These are phyloP conservation scores for Chaetoceros muelleri DNA, from an alignment of 108 stramenopile genomes.

Conservation along the genomic window DNA sequence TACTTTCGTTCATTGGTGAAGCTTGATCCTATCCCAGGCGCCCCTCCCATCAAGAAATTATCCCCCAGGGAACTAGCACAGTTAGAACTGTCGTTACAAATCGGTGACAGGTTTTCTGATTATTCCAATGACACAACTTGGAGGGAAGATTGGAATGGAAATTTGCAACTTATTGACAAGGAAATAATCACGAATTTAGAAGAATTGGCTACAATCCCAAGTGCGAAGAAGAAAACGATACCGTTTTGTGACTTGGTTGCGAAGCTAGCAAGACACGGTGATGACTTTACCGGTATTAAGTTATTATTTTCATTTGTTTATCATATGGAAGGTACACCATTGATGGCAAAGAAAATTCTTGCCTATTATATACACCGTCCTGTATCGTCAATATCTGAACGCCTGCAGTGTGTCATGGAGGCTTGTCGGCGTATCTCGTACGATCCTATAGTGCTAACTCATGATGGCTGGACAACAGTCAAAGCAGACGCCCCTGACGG, in stretches of 20 bases:
- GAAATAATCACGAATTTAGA: slow-evolving; percentile 53
- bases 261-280: slow-evolving; percentile 17
- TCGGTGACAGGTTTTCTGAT: slow-evolving; percentile 22
- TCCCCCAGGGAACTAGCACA: slow-evolving; percentile 12
- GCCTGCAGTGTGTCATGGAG: slow-evolving; percentile 21
- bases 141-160: slow-evolving; percentile 73
- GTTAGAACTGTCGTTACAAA: slow-evolving; percentile 29
- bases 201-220: slow-evolving; percentile 15
- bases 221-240: slow-evolving; percentile 16
- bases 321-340: slow-evolving; percentile 45
- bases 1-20: slow-evolving; percentile 10
- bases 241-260: slow-evolving; percentile 40
- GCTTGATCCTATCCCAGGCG: slow-evolving; percentile 3
- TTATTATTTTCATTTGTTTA: slow-evolving; percentile 56
- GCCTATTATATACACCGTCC: slow-evolving; percentile 25
- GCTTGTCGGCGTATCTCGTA: slow-evolving; percentile 49
- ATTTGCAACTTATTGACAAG: slow-evolving; percentile 44
- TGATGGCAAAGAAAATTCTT: slow-evolving; percentile 51
- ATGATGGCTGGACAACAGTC: slow-evolving; percentile 78
- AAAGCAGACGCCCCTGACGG: slow-evolving; percentile 44
- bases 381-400: slow-evolving; percentile 16
- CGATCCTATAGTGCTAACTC: slow-evolving; percentile 57
- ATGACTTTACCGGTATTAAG: slow-evolving; percentile 31
- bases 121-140: slow-evolving; percentile 37
- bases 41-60: background rate